Base-by-base conservation (phyloP, 768 basidiomycete genomes). In the Harrya chromipes region DNA sequence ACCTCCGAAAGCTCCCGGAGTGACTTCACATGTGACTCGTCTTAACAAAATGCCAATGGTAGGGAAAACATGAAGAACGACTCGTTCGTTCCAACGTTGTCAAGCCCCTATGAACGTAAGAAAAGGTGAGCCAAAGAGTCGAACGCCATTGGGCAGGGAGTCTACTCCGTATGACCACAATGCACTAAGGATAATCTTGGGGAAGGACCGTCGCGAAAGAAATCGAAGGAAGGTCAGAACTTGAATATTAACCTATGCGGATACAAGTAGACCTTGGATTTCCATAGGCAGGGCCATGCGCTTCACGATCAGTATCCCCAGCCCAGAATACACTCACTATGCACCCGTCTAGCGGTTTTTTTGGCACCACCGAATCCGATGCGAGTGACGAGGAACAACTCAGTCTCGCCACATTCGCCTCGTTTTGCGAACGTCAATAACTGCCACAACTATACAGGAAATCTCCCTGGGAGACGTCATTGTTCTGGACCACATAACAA, bases 21-120 rank as follows among this genome's bases (percentile, higher is more conserved):
- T 6, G 26, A 8, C 26, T 26, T 26, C 23, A 23, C 6, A 23
- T 6, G 23, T 3, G 23, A 23, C 23, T 23, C 23, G 23, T 23
- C 23, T 23, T 6, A 23, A 23, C 23, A 23, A 23, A n/a, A n/a
- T n/a, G n/a, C n/a, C n/a, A n/a, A n/a, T n/a, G n/a, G n/a, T n/a
- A n/a, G n/a, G n/a, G 60, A 58, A 6, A 67, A 69, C 29, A 38
- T 47, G 29, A 66, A 64, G 52, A 68, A 55, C 31, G 59, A 64
- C 21, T 11, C 37, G 10, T 65, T 66, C n/a, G 58, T 68, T 9
- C 54, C 24, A 40, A 51, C 46, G 19, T n/a, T 69, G 27, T 39
- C 45, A n/a, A 54, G 42, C 37, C 36, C n/a, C n/a, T 56, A 21
- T 49, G 49, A 35, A 17, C 14, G 21, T 40, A 53, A 34, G 10